Evolutionary conservation across 352 stramenopile species (phyloP).

Genomic region (Saprolegnia parasitica): DNA sequence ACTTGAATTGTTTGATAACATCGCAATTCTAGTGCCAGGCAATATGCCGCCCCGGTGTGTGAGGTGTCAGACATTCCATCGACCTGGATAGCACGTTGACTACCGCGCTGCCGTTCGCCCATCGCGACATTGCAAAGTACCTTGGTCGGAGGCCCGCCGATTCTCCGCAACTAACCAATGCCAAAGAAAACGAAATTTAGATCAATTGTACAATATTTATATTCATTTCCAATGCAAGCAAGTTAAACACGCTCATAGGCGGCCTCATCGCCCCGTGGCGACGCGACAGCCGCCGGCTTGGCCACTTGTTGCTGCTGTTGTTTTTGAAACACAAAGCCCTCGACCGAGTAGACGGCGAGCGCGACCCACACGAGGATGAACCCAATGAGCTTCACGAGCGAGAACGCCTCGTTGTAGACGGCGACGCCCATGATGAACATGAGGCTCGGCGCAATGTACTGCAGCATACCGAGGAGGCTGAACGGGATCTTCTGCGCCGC

Average conservation of each 20-base stretch:
- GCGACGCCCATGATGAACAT: background rate
- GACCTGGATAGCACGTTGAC: too few species aligned
- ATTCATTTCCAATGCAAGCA: too few species aligned
- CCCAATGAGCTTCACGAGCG: background rate
- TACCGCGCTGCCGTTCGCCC: background rate
- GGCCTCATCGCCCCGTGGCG: background rate
- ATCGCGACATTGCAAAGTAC: background rate
- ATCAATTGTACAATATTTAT: too few species aligned
- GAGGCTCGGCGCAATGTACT: constrained; percentile 12
- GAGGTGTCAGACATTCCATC: too few species aligned
- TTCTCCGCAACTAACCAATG: too few species aligned
- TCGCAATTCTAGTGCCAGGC: too few species aligned
- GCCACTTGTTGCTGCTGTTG: too few species aligned
- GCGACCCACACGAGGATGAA: constrained; percentile 15
- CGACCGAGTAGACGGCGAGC: background rate
- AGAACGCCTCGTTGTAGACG: constrained; percentile 16
- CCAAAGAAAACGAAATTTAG: too few species aligned
- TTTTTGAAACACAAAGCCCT: constrained; percentile 4
- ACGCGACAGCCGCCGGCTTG: background rate
- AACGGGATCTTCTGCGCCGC: constrained; percentile 18
- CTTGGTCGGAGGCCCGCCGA: too few species aligned
- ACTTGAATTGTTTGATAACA: too few species aligned
- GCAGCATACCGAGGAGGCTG: constrained; percentile 8
- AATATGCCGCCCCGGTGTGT: too few species aligned
- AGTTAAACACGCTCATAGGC: constrained; percentile 1